Percentiles rank a stretch among this genome's conserved stretches.
These are phyloP conservation scores for Torulaspora franciscae DNA, from an alignment of 805 yeast genomes.

Conservation along the genomic window DNA sequence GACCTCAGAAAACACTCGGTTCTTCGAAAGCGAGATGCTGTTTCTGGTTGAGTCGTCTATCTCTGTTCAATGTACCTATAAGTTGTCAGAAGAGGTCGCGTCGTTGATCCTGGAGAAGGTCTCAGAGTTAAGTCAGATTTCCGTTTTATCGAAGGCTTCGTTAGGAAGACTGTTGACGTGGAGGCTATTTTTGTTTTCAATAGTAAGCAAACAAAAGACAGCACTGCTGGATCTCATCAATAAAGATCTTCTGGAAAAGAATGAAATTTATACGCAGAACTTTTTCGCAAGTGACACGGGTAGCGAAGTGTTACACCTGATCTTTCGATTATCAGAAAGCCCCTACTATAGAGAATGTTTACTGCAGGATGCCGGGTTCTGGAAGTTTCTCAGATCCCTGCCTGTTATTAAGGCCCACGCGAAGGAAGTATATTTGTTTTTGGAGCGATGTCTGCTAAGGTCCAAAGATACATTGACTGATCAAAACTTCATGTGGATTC, in stretches of 20 bases:
- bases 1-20: conserved; percentile 34
- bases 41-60: conserved; percentile 45
- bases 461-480: conserved; percentile 38
- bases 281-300: conserved; percentile 42
- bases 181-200: conserved; percentile 32
- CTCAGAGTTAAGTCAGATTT: conserved; percentile 14
- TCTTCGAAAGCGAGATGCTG: conserved; percentile 43
- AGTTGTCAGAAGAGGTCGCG: conserved; percentile 33
- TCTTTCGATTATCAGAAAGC: conserved; percentile 34
- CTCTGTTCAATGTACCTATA: conserved; percentile 28
- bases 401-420: conserved; percentile 45
- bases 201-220: conserved; percentile 22
- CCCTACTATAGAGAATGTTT: conserved; percentile 35
- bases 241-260: conserved; percentile 30
- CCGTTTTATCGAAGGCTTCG: conserved; percentile 25
- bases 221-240: conserved; percentile 24
- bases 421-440: conserved; percentile 42
- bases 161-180: conserved; percentile 38
- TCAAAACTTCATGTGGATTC: conserved; percentile 55
- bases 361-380: conserved; percentile 47
- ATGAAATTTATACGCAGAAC: conserved; percentile 33
- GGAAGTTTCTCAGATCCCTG: conserved; percentile 50
- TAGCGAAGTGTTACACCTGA: conserved; percentile 42
- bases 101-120: conserved; percentile 22
- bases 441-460: conserved; percentile 39